Evolutionary conservation across 257 asterid genomes (phyloP).

Genomic region (Dorcoceras hygrometricum): DNA sequence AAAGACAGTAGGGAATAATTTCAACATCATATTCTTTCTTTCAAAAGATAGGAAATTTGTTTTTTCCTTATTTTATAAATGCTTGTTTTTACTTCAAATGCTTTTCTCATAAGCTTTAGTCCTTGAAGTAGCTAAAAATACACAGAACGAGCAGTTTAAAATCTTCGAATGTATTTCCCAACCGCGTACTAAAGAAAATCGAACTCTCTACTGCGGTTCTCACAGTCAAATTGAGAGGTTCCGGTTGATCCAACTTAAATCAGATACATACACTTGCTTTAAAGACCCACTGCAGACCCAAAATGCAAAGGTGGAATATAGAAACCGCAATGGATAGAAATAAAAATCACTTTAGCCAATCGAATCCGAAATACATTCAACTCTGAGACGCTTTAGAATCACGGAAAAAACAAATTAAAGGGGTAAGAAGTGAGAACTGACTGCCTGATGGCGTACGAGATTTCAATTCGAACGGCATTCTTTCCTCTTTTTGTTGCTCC

Average conservation of each 20-base stretch:
- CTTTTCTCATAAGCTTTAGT: not conserved
- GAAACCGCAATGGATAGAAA: constrained; percentile 24
- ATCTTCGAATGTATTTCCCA: no score
- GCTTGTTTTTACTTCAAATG: not conserved
- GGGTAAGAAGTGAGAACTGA: constrained; percentile 15
- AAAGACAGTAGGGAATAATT: constrained; percentile 17
- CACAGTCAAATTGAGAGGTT: constrained; percentile 14
- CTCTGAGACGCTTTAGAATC: not conserved
- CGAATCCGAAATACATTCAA: not conserved
- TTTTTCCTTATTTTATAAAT: not conserved
- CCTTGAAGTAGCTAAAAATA: not conserved
- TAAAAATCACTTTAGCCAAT: not conserved
- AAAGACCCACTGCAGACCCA: constrained; percentile 11
- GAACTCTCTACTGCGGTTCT: constrained; percentile 1
- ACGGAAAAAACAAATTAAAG: not conserved
- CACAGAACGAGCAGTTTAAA: not conserved
- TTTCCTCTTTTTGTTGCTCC: constrained; percentile 15
- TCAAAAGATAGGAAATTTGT: not conserved
- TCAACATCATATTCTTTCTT: constrained; percentile 12
- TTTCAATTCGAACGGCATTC: constrained; percentile 31
- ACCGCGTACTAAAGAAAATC: no score
- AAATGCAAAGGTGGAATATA: not conserved
- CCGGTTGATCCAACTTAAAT: not conserved
- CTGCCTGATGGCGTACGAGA: constrained; percentile 32
- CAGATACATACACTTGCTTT: not conserved